Evolutionary conservation across 106 monocot species (phyloP), one percentile per base, ranked within the genome.

Genomic region (Dioscorea zingiberensis): DNA sequence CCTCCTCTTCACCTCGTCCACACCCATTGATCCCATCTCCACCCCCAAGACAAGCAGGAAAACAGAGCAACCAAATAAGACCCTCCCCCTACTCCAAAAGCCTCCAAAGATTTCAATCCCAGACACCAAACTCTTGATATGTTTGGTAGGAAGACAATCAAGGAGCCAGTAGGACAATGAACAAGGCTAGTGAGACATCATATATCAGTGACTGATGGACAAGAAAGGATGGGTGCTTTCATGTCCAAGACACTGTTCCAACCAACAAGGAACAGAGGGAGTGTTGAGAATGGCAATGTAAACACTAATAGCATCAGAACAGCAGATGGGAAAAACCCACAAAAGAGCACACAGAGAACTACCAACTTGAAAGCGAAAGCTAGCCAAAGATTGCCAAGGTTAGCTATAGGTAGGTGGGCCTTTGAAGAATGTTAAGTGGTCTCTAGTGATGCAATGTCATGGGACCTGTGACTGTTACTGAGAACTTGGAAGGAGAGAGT

Each of bases 211-310:
- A 47, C 64, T 74, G 82, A 73, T 23, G 27, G 82, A 75, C 60
- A 73, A 14, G 85, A 84, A 75, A 82, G 71, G 79, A 79, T 78
- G 75, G 71, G 82, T 78, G 81, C 81, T 80, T 83, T 85, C 88
- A 73, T 56, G 76, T 85, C 85, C 70, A 63, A 32, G 13, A 60
- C 63, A 81, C 84, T 72, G 71, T 84, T 72, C 64, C 88, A 76
- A 77, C 79, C 71, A 79, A 82, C 82, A 64, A 48, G 48, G 60
- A 28, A 73, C 25, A 59, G 69, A 30, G 45, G 10, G 1, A 38
- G 38, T 1, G 10, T 38, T 12, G 25, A 32, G 55, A 45, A 57
- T 16, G 71, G 25, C 28, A 72, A 28, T 58, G 49, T 62, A 54
- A 48, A 59, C 69, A 38, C 55, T 53, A 13, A 25, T 16, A 9